Percentiles rank a stretch among this genome's conserved stretches.
phyloP scores from a whole-genome alignment of 176 grass and related monocot genomes.

The Aegilops longissima region DNA sequence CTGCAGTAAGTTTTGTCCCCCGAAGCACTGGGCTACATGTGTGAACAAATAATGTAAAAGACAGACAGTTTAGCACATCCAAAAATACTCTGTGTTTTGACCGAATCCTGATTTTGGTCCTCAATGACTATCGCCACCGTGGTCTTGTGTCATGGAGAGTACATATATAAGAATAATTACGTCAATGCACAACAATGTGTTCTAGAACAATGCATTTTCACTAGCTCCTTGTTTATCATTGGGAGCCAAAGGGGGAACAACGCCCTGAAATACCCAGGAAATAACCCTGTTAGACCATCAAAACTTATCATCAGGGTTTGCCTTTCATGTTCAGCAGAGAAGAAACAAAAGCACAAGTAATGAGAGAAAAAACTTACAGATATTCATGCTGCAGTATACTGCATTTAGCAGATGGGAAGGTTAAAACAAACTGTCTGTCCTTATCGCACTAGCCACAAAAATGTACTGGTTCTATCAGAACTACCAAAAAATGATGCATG shows the following conservation, averaged over 20 bases:
- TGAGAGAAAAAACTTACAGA: background rate
- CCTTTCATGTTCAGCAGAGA: background rate
- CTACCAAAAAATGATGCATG: constrained; percentile 11
- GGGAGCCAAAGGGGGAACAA: background rate
- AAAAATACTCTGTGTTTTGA: background rate
- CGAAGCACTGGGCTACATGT: background rate
- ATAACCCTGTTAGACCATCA: background rate
- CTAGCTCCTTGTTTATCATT: background rate
- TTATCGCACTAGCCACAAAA: background rate
- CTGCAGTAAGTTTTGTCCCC: background rate
- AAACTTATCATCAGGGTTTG: background rate
- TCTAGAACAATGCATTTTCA: background rate
- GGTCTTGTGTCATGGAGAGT: background rate
- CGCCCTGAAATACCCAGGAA: background rate
- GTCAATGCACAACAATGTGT: background rate
- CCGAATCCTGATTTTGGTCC: background rate
- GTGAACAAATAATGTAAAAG: background rate
- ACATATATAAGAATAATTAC: background rate
- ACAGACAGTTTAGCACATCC: background rate
- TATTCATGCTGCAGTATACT: background rate
- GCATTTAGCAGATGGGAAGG: background rate
- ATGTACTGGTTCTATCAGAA: background rate
- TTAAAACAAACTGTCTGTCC: background rate
- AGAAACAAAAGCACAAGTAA: background rate
- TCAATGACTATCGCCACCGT: background rate